Evolutionary conservation across 2,329 filamentous ascomycete species (phyloP), one percentile per base, ranked within the genome.

Genomic region (Aaosphaeria arxii): DNA sequence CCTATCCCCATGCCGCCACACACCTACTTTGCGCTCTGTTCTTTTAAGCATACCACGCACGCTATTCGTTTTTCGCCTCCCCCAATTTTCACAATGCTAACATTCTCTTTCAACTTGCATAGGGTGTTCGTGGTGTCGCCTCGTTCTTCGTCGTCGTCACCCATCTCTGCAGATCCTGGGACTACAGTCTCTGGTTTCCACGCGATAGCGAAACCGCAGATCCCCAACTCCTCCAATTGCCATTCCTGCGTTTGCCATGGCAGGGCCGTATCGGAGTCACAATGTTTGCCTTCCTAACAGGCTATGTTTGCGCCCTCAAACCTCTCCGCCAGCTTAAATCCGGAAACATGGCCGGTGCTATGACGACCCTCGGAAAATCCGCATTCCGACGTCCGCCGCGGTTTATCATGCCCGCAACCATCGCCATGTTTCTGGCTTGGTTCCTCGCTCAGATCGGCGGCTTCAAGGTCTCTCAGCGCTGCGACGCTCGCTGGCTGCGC

Each of bases 261-360:
- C 77, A 81, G 59, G 78, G 78, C 40, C 73, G 77, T 24, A 74
- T 80, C 30, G 78, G 77, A 40, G 78, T 81, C 32, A 78, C 77
- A 49, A 79, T 80, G 61, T 81, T 81, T 54, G 76, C 77, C 44
- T 79, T 81, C 53, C 65, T 81, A 45, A 81, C 78, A 1, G 78
- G 78, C 48, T 81, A 80, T 53, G 78, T 81, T 24, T 80, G 77
- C 59, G 77, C 77, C 30, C 69, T 81, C 49, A 81, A 81, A 58
- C 78, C 78, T 1, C 63, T 81, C 11, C 77, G 77, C 58, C 74
- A 77, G 40, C 73, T 75, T 17, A 74, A 76, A 32, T 70, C 73
- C 6, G 73, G 74, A 38, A 74, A 80, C 53, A 54, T 63, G 30
- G 55, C 69, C 11, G 74, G 66, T 4, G 71, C 77, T 6, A 71